These are phyloP conservation scores for Mycena indigotica DNA, from an alignment of 768 basidiomycete genomes.

Conservation along the genomic window DNA sequence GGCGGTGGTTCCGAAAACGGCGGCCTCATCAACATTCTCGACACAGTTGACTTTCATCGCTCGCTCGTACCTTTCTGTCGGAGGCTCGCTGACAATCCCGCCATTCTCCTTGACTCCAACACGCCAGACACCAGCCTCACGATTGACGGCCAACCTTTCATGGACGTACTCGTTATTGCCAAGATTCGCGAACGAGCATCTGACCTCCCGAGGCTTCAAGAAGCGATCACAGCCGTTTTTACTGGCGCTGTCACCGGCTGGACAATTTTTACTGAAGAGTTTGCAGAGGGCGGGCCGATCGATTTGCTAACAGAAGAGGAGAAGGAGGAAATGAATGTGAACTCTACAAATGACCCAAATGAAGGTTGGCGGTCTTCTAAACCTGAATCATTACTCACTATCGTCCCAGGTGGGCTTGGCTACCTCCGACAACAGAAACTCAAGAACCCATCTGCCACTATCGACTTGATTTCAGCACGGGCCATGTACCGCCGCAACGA, in stretches of 20 bases:
- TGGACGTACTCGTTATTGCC: background rate
- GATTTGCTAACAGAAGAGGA: background rate
- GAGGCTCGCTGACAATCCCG: background rate
- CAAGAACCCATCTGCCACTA: background rate
- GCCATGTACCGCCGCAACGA: background rate
- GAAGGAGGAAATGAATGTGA: background rate
- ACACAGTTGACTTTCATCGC: background rate
- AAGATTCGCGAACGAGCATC: background rate
- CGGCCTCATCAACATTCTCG: background rate
- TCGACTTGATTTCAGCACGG: background rate
- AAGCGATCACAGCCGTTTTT: background rate
- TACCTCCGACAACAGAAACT: background rate
- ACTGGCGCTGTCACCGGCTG: background rate
- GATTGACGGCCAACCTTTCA: background rate
- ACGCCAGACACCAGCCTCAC: background rate
- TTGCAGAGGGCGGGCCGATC: background rate
- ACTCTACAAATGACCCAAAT: background rate
- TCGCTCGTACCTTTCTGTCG: background rate
- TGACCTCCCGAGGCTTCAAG: background rate
- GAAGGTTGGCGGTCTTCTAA: background rate
- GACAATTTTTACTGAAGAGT: background rate
- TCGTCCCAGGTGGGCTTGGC: background rate
- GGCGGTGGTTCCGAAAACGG: slow-evolving; percentile 2
- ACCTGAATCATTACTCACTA: background rate
- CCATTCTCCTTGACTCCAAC: background rate